Percentiles rank a stretch among this genome's conserved stretches.
Evolutionary conservation across 2,329 filamentous ascomycete genomes (phyloP).

Genomic region (Aspergillus pseudotamarii): DNA sequence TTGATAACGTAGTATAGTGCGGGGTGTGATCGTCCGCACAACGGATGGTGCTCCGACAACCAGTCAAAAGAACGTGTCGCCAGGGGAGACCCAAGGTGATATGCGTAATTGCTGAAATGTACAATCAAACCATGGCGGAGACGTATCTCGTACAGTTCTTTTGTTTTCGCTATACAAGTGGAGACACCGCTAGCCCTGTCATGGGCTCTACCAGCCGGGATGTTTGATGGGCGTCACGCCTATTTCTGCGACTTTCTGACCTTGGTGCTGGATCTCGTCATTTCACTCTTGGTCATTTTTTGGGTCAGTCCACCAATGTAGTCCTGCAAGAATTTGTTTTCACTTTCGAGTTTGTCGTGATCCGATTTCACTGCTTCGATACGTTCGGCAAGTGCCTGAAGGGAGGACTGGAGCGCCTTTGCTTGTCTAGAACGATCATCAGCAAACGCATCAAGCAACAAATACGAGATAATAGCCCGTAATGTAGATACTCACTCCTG

Average conservation of each 20-base stretch:
- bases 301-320: constrained; percentile 97
- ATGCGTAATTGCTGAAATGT: not conserved
- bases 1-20: not conserved
- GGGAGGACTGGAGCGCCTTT: constrained; percentile 82
- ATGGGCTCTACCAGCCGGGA: constrained; percentile 14
- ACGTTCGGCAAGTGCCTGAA: constrained; percentile 85
- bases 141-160: constrained; percentile 15
- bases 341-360: constrained; percentile 93
- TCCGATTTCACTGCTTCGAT: constrained; percentile 94
- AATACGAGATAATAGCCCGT: not conserved
- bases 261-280: constrained; percentile 56
- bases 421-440: constrained; percentile 68
- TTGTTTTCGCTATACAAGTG: constrained; percentile 20
- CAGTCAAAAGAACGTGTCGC: not conserved
- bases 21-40: not conserved
- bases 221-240: constrained; percentile 8
- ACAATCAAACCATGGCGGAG: constrained; percentile 6
- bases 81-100: not conserved
- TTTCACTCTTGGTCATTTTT: constrained; percentile 60
- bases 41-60: not conserved
- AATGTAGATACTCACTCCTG: constrained; percentile 56
- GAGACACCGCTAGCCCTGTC: constrained; percentile 15
- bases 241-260: constrained; percentile 51
- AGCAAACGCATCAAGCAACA: not conserved
- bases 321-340: constrained; percentile 96